Percentiles rank a stretch among this genome's conserved stretches.
phyloP scores from a whole-genome alignment of 768 basidiomycete genomes.

The Naganishia friedmannii region DNA sequence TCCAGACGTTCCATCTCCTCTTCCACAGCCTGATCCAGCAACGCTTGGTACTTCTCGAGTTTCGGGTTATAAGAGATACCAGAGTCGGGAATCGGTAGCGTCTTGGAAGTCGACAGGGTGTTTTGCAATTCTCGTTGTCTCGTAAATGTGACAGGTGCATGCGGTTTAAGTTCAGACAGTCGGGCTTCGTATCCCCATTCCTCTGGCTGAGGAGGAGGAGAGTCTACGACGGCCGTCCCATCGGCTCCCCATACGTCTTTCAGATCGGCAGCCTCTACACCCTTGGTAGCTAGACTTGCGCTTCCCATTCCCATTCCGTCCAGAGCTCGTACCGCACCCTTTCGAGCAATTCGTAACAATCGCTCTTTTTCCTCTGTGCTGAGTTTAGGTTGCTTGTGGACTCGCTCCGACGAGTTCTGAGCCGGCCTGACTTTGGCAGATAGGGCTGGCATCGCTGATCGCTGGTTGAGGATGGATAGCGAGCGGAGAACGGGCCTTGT shows the following conservation, averaged over 20 bases:
- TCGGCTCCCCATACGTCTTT: conserved; percentile 55
- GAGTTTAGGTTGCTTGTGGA: conserved; percentile 51
- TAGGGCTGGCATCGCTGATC: conserved; percentile 83
- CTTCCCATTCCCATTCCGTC: conserved; percentile 33
- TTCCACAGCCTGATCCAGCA: conserved; percentile 67
- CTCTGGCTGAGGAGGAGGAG: conserved; percentile 41
- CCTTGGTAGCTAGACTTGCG: conserved; percentile 52
- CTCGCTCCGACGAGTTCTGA: conserved; percentile 5
- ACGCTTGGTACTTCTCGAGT: conserved; percentile 66
- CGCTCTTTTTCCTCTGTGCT: conserved; percentile 70
- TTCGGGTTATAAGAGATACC: conserved; percentile 89
- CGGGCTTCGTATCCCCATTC: conserved; percentile 56
- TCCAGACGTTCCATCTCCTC: conserved; percentile 62
- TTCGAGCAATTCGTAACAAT: conserved; percentile 65
- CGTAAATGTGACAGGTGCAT: conserved; percentile 43
- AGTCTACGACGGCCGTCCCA: conserved; percentile 39
- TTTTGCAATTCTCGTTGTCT: conserved; percentile 40
- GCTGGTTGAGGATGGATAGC: conserved; percentile 73
- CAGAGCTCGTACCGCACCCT: conserved; percentile 26
- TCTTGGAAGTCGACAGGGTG: conserved; percentile 11
- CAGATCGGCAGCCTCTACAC: conserved; percentile 52
- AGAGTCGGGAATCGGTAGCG: conserved; percentile 61
- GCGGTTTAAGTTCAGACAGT: conserved; percentile 38
- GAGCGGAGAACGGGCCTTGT: conserved; percentile 54
- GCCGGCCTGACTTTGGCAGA: conserved; percentile 55